phyloP scores from a whole-genome alignment of 768 basidiomycete species.

The Podaxis mareebaensis region DNA sequence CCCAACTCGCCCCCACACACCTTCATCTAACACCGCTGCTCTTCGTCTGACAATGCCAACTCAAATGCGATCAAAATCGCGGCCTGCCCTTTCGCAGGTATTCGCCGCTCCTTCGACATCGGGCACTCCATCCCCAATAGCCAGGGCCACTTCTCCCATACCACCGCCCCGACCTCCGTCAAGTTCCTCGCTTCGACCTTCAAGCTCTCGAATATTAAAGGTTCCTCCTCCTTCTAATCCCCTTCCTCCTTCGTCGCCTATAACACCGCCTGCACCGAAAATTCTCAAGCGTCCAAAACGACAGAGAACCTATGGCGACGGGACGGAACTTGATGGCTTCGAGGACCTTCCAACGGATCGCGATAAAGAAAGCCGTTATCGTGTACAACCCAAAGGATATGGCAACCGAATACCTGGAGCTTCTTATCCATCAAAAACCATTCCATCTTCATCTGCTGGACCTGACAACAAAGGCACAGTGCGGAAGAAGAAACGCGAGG shows the following conservation, averaged over 20 bases:
- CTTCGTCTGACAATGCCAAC: slow-evolving; percentile 88
- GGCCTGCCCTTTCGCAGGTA: slow-evolving; percentile 75
- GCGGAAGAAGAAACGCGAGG: slow-evolving; percentile 56
- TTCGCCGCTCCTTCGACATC: slow-evolving; percentile 53
- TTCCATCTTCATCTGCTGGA: slow-evolving; percentile 19
- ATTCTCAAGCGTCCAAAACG: slow-evolving; percentile 78
- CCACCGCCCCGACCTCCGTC: slow-evolving; percentile 58
- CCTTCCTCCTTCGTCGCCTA: slow-evolving; percentile 32
- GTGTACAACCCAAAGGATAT: slow-evolving; percentile 71
- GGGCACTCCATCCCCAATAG: slow-evolving; percentile 33
- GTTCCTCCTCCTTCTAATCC: slow-evolving; percentile 5
- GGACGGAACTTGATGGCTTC: slow-evolving; percentile 85
- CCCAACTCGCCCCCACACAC: slow-evolving; percentile 78
- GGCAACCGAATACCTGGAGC: slow-evolving; percentile 63
- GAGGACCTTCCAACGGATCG: slow-evolving; percentile 88
- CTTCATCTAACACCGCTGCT: slow-evolving; percentile 74
- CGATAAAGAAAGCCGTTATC: slow-evolving; percentile 75
- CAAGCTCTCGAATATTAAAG: slow-evolving; percentile 23
- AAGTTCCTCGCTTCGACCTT: slow-evolving; percentile 41
- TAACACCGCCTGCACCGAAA: slow-evolving; percentile 51
- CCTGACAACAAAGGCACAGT: slow-evolving; percentile 52
- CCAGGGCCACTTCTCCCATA: slow-evolving; percentile 61
- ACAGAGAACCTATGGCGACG: slow-evolving; percentile 76
- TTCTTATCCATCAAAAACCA: slow-evolving; percentile 39
- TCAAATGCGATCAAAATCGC: slow-evolving; percentile 69